A percentile compares a stretch with the other conserved stretches of the same genome.
Evolutionary conservation across 345 rosid species (phyloP).

Genomic region (Lepidium africanum): DNA sequence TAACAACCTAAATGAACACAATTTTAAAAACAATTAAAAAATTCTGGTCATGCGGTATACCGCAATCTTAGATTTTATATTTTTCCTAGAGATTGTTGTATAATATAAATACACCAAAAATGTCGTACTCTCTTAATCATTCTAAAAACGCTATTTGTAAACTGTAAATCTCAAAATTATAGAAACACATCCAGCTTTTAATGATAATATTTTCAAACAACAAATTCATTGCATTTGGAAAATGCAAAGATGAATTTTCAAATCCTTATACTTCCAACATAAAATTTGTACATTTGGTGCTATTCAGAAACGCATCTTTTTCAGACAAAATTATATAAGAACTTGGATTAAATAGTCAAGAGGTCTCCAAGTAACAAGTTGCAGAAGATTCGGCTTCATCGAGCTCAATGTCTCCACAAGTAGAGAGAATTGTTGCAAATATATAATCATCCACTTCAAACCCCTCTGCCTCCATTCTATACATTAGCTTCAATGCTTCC

Average conservation of each 20-base stretch:
- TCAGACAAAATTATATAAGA: slow-evolving; percentile 2
- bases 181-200: not conserved
- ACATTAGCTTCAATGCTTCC: slow-evolving; percentile 80
- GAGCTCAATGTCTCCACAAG: slow-evolving; percentile 60
- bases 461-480: slow-evolving; percentile 75
- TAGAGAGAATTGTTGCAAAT: slow-evolving; percentile 46
- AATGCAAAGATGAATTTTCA: not conserved
- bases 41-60: no score
- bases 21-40: no score
- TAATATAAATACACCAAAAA: not conserved
- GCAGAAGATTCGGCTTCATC: slow-evolving; percentile 31
- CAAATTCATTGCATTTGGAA: not conserved
- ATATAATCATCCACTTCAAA: slow-evolving; percentile 66
- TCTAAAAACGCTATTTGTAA: not conserved
- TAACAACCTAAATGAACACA: no score
- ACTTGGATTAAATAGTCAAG: slow-evolving; percentile 13
- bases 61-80: no score
- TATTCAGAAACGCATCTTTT: not conserved
- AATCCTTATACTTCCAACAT: not conserved
- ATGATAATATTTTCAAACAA: not conserved
- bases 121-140: not conserved
- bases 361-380: slow-evolving; percentile 31
- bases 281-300: slow-evolving; percentile 13
- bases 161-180: not conserved
- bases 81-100: not conserved